phyloP scores from a whole-genome alignment of 1,284 basidiomycete genomes.

The Heterobasidion parviporum region DNA sequence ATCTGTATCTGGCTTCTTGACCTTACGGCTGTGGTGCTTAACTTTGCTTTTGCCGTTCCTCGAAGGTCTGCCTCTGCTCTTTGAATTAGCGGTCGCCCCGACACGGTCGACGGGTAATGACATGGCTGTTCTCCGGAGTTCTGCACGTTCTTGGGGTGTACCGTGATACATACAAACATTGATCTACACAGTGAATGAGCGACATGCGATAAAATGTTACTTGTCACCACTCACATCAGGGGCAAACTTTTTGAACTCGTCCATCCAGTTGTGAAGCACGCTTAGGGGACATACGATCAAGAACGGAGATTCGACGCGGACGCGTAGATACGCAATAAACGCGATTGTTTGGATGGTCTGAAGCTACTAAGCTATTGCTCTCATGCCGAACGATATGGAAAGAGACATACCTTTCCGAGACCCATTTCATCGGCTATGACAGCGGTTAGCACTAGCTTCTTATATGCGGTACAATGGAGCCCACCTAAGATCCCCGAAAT shows the following conservation, averaged over 20 bases:
- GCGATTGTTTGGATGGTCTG: slow-evolving; percentile 92
- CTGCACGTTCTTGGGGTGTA: slow-evolving; percentile 65
- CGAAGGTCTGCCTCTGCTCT: not conserved
- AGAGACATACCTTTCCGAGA: slow-evolving; percentile 61
- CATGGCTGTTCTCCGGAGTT: slow-evolving; percentile 60
- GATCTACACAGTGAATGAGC: slow-evolving; percentile 38
- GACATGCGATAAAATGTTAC: not conserved
- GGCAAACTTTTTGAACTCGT: slow-evolving; percentile 82
- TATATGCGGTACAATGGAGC: slow-evolving; percentile 15
- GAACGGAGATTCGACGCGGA: slow-evolving; percentile 73
- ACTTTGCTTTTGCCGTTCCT: slow-evolving; percentile 12
- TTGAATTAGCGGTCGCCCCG: not conserved
- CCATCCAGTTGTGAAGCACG: slow-evolving; percentile 87
- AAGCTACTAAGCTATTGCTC: not conserved
- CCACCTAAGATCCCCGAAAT: slow-evolving; percentile 87
- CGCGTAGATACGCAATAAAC: slow-evolving; percentile 84
- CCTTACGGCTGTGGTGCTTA: not conserved
- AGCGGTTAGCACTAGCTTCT: not conserved
- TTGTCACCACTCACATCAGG: slow-evolving; percentile 42
- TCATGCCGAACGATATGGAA: not conserved
- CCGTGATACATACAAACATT: slow-evolving; percentile 90
- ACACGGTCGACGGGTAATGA: slow-evolving; percentile 13
- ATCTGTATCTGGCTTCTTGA: not conserved
- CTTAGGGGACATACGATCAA: slow-evolving; percentile 89
- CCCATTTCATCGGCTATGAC: slow-evolving; percentile 86